phyloP scores from a whole-genome alignment of 163 green algal species.

The Botryococcus braunii region DNA sequence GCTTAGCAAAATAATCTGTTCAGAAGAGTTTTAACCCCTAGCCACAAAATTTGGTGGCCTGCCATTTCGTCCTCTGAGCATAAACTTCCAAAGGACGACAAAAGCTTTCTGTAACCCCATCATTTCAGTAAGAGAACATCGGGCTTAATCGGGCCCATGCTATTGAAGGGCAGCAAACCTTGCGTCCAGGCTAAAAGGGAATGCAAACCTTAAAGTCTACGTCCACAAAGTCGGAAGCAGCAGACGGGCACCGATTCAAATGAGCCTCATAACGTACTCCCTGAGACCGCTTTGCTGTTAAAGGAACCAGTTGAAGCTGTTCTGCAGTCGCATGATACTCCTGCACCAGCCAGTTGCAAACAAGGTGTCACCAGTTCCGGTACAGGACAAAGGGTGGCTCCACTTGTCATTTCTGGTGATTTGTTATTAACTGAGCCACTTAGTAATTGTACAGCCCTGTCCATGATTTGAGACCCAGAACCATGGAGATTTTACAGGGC shows the following conservation, averaged over 20 bases:
- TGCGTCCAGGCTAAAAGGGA: background rate
- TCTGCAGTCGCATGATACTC: slow-evolving; percentile 62
- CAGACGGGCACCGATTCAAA: slow-evolving; percentile 41
- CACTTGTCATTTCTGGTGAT: background rate
- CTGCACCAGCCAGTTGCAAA: slow-evolving; percentile 7
- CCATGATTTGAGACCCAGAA: background rate
- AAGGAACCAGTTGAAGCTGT: slow-evolving; percentile 69
- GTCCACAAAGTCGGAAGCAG: slow-evolving; percentile 37
- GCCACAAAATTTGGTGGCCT: background rate
- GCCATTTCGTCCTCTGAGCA: background rate
- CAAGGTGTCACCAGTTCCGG: background rate
- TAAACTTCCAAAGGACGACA: background rate
- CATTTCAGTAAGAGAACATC: background rate
- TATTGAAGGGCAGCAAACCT: background rate
- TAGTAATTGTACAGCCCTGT: background rate
- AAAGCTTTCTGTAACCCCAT: background rate
- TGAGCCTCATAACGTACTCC: slow-evolving; percentile 66
- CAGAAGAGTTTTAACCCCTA: no score
- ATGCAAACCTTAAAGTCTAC: slow-evolving; percentile 47
- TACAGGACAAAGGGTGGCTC: background rate
- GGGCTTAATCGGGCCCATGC: background rate
- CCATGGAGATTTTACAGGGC: background rate
- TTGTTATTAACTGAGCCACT: background rate
- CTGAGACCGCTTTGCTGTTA: slow-evolving; percentile 68
- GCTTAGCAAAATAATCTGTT: no score